phyloP scores from a whole-genome alignment of 495 filamentous ascomycete genomes.

The Daldinia caldariorum region DNA sequence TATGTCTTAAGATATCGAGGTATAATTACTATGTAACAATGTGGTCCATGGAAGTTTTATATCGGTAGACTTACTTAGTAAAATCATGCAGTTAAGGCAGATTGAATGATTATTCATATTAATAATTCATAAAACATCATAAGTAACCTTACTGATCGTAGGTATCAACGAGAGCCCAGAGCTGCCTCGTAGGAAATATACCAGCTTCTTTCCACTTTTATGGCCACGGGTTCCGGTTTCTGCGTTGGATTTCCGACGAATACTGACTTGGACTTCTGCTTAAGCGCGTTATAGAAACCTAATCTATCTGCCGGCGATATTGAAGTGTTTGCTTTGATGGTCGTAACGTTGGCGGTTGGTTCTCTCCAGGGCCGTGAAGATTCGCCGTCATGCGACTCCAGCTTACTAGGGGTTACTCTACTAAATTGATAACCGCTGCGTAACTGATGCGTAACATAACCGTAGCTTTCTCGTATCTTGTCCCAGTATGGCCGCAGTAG shows the following conservation, averaged over 20 bases:
- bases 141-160: background rate
- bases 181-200: slow-evolving; percentile 19
- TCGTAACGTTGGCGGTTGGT: background rate
- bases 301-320: background rate
- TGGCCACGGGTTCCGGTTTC: background rate
- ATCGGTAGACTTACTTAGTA: too few relatives aligned
- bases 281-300: background rate
- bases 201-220: slow-evolving; percentile 26
- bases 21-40: too few relatives aligned
- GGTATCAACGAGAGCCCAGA: slow-evolving; percentile 6
- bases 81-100: background rate
- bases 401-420: background rate
- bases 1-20: too few relatives aligned
- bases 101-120: background rate
- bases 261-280: background rate
- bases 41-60: too few relatives aligned
- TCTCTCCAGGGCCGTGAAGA: background rate
- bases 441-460: background rate
- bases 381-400: background rate
- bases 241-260: background rate
- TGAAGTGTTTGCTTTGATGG: background rate
- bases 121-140: background rate
- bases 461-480: slow-evolving; percentile 3
- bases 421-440: background rate
- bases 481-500: slow-evolving; percentile 19